Base-by-base conservation (phyloP, 331 rosid species). In the Ulmus americana region DNA sequence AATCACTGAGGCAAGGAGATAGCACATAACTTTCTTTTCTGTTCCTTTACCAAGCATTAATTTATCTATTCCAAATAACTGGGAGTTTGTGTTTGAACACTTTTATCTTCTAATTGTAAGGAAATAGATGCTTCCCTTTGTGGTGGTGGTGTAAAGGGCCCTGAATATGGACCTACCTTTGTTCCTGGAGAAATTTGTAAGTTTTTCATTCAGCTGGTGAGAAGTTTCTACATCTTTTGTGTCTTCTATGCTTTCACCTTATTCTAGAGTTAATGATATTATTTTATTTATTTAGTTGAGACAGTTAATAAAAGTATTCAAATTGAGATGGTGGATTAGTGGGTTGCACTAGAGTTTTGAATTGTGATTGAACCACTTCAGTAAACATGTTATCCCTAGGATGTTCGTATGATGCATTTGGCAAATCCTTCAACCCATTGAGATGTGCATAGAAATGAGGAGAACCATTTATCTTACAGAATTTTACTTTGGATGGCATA, bases 81-180 rank as follows among this genome's bases (percentile, higher is more conserved):
- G 10, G 71, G 61, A 50, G 52, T 45, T 60, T 68, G 73, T 50
- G 45, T 60, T 68, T 68, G 72, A 78, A 45, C n/a, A 13, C 73
- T 70, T 28, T 61, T 64, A 51, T 73, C 46, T 46, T 80, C 71
- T 70, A 77, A 60, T 52, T 68, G 67, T 77, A 88, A 92, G 97
- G 97, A 85, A 76, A 77, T 89, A 73, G 91, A 85, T 5, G 85
- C 94, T 77, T 85, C 97, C 61, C 85, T 86, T 84, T 86, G 95
- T 69, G 87, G 88, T 44, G 95, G 91, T 68, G 84, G 95, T 76
- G 76, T 76, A 67, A 77, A 88, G 78, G 82, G 84, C 79, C 71
- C 81, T 74, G 98, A 85, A 57, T 70, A 78, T 59, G 95, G 95
- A 71, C 90, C 96, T 46, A 84, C 90, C 73, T 86, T 92, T 79